Evolutionary conservation across 1,284 basidiomycete species (phyloP).

Genomic region (Phellopilus nigrolimitatus): DNA sequence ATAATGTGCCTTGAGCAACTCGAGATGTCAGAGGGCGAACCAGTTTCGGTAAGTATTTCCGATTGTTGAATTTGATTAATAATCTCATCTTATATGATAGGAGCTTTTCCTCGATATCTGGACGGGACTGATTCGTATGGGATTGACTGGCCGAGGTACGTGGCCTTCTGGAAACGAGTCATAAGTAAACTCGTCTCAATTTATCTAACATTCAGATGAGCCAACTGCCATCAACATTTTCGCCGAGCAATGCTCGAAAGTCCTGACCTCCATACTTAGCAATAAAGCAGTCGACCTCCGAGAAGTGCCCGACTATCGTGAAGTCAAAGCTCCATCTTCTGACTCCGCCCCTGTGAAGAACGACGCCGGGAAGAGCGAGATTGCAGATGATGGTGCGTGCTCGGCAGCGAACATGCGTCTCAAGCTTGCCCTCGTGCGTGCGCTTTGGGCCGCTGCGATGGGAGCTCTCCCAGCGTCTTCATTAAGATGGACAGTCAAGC

Average conservation of each 20-base stretch:
- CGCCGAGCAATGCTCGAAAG: constrained; percentile 35
- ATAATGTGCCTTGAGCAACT: constrained; percentile 41
- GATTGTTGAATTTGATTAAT: neutral
- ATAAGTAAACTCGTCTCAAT: neutral
- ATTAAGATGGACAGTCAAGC: constrained; percentile 39
- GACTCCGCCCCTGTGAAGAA: neutral
- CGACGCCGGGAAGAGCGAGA: neutral
- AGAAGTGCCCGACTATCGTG: neutral
- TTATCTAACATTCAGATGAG: constrained; percentile 23
- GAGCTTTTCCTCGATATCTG: constrained; percentile 38
- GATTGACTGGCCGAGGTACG: constrained; percentile 24
- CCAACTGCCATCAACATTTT: constrained; percentile 35
- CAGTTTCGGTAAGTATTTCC: constrained; percentile 37
- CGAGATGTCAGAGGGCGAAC: constrained; percentile 34
- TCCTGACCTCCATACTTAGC: constrained; percentile 47
- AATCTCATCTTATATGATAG: constrained; percentile 25
- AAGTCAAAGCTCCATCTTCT: neutral
- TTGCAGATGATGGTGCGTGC: constrained; percentile 18
- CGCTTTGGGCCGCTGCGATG: constrained; percentile 49
- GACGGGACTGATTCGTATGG: constrained; percentile 37
- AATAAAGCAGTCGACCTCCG: constrained; percentile 47
- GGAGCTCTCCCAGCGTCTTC: constrained; percentile 38
- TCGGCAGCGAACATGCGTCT: constrained; percentile 37
- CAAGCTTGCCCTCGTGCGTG: constrained; percentile 48
- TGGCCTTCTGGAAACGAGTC: neutral